Base-by-base conservation (phyloP, 1,284 basidiomycete genomes). In the Afroboletus lepidellus region DNA sequence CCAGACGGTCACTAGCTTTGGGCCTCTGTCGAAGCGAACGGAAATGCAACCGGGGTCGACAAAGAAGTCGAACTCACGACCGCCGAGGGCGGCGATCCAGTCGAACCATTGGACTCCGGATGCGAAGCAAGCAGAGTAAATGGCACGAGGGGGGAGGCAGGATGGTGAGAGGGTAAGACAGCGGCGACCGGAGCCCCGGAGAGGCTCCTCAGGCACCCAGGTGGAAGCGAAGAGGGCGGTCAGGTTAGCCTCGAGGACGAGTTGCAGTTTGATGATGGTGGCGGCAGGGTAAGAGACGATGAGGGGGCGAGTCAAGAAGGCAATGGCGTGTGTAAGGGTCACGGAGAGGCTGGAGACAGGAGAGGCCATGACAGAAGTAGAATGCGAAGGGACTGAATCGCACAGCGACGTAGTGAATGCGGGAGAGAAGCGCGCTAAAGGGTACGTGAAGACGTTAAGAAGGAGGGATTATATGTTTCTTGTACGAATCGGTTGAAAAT, bases 31-130 rank as follows among this genome's bases (percentile, higher is more conserved):
- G 64, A 79, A 75, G 56, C 84, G 84, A 56, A 87, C 71, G 51
- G 83, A 84, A 57, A 91, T 79, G 65, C 78, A 81, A 51, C 86
- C 87, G 52, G 88, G 88, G 67, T 90, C 85, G 60, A 89, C 79
- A 69, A 86, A 84, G 54, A 91, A 78, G 68, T 90, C 87, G 60
- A 90, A 84, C 69, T 87, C 85, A 50, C 74, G 70, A 57, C 79
- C 77, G 8, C 87, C 86, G 49, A 90, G 79, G 49, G 77, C 73
- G 41, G 76, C 61, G 47, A 88, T 85, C 87, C 87, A 90, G 61
- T 85, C 80, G 54, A 81, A 81, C 88, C 88, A 90, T 59, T 87
- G 81, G 33, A 90, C 77, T 54, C 80, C 79, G 32, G 84, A 74
- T 29, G 81, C 75, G 50, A 81, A 71, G 70, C 87, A 89, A 15